phyloP scores from a whole-genome alignment of 31 red algal species.

The Odonthalia washingtoniensis region DNA sequence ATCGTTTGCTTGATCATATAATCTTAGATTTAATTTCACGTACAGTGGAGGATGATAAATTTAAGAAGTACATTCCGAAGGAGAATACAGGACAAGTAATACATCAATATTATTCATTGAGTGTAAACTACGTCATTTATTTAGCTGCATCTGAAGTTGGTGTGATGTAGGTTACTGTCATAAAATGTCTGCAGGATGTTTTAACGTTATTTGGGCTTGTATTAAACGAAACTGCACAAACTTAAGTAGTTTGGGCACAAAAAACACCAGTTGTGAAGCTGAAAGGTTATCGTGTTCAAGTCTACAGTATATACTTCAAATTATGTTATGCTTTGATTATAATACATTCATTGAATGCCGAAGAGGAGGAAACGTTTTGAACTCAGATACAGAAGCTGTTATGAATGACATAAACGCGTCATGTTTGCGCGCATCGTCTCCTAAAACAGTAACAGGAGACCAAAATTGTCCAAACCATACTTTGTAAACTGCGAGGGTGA shows the following conservation, averaged over 20 bases:
- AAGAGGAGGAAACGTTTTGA: neutral
- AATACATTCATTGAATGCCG: conserved; percentile 20
- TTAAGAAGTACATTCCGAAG: neutral
- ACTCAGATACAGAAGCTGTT: neutral
- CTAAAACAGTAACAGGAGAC: conserved; percentile 1
- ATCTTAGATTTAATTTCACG: neutral
- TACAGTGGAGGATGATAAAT: neutral
- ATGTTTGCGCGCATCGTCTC: conserved; percentile 5
- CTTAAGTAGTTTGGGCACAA: too few species aligned
- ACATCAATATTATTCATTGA: too few species aligned
- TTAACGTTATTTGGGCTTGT: neutral
- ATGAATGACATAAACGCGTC: neutral
- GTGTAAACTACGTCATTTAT: too few species aligned
- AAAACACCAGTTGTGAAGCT: too few species aligned
- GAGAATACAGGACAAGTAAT: neutral
- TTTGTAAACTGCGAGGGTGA: conserved; percentile 6
- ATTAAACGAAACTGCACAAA: neutral
- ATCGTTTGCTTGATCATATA: neutral
- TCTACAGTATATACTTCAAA: neutral
- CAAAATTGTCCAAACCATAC: conserved; percentile 33
- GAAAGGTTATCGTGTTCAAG: too few species aligned
- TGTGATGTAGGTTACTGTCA: neutral
- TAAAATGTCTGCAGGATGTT: neutral
- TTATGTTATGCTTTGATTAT: neutral
- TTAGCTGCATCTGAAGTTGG: conserved; percentile 9